Conservation (phyloP, 257 asterid genomes). For the Penstemon newberryi region DNA sequence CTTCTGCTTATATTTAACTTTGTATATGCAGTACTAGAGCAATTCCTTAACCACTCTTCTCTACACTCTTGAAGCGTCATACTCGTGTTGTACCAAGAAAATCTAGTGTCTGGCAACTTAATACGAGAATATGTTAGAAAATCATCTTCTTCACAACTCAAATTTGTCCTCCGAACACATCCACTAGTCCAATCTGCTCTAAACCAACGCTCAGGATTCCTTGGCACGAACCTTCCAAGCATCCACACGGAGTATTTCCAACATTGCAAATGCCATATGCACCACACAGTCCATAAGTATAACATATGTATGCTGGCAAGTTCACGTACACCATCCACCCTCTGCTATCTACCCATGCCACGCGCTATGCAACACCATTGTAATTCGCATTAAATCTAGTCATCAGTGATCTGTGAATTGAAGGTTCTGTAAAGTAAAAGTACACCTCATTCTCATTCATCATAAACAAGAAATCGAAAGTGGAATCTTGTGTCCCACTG, state of each 20-base stretch:
- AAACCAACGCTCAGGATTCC: slow-evolving; percentile 17
- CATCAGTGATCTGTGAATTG: background rate
- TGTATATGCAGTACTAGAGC: slow-evolving; percentile 46
- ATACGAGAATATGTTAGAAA: slow-evolving; percentile 29
- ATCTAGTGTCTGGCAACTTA: slow-evolving; percentile 39
- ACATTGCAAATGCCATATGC: slow-evolving; percentile 36
- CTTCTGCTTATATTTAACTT: slow-evolving; percentile 30
- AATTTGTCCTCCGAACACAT: slow-evolving; percentile 27
- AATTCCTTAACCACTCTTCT: slow-evolving; percentile 35
- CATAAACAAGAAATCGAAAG: background rate
- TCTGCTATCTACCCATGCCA: slow-evolving; percentile 31
- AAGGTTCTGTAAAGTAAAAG: background rate
- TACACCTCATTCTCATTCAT: slow-evolving; percentile 26
- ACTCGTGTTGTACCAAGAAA: slow-evolving; percentile 25
- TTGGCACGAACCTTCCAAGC: slow-evolving; percentile 39
- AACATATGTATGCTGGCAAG: slow-evolving; percentile 38
- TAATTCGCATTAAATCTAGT: slow-evolving; percentile 11
- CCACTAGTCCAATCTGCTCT: slow-evolving; percentile 32
- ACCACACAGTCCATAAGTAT: slow-evolving; percentile 41
- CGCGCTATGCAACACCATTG: slow-evolving; percentile 20
- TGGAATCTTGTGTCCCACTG: too few relatives aligned
- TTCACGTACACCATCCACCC: slow-evolving; percentile 32
- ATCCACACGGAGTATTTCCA: slow-evolving; percentile 36
- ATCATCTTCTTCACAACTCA: slow-evolving; percentile 31
- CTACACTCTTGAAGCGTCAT: slow-evolving; percentile 37